These are phyloP conservation scores for Phialemoniopsis sp. DNA, from an alignment of 2,329 filamentous ascomycete genomes.

Conservation along the genomic window DNA sequence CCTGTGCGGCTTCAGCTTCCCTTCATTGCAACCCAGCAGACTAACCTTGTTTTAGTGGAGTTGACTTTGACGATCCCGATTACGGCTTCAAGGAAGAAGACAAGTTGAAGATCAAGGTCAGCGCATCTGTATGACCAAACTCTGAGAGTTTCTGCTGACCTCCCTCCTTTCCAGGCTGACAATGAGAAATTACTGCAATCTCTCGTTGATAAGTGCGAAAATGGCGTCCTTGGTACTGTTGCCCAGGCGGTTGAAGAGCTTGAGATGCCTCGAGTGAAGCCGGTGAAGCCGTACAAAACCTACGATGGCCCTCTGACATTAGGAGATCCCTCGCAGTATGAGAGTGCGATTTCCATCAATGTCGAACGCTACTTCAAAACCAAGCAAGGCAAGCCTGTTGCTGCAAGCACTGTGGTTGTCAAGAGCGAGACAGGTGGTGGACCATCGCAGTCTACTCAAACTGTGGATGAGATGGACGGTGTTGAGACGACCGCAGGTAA, in stretches of 20 bases:
- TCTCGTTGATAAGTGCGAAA: slow-evolving; percentile 61
- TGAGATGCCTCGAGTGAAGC: slow-evolving; percentile 71
- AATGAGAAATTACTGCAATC: slow-evolving; percentile 68
- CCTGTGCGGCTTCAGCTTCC: slow-evolving; percentile 54
- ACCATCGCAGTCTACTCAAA: slow-evolving; percentile 45
- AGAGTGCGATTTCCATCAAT: slow-evolving; percentile 73
- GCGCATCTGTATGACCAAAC: slow-evolving; percentile 11
- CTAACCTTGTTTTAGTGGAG: slow-evolving; percentile 50
- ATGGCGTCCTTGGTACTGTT: slow-evolving; percentile 77
- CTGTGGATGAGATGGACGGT: slow-evolving; percentile 44
- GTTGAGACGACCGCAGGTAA: slow-evolving; percentile 36
- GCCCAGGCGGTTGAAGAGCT: slow-evolving; percentile 81
- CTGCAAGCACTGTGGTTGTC: slow-evolving; percentile 72
- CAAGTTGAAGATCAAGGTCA: slow-evolving; percentile 68
- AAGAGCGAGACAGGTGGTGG: slow-evolving; percentile 41
- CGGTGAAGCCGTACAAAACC: slow-evolving; percentile 67
- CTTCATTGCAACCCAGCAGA: background rate
- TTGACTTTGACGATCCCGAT: slow-evolving; percentile 90
- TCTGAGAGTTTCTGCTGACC: background rate
- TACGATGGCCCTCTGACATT: slow-evolving; percentile 79
- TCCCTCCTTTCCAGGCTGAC: slow-evolving; percentile 36
- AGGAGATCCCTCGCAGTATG: slow-evolving; percentile 70
- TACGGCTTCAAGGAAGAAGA: slow-evolving; percentile 91
- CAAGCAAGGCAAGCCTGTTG: slow-evolving; percentile 68
- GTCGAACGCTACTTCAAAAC: slow-evolving; percentile 90